Evolutionary conservation across 768 basidiomycete species (phyloP), one percentile per base, ranked within the genome.

Genomic region (Suillus ampliporus): DNA sequence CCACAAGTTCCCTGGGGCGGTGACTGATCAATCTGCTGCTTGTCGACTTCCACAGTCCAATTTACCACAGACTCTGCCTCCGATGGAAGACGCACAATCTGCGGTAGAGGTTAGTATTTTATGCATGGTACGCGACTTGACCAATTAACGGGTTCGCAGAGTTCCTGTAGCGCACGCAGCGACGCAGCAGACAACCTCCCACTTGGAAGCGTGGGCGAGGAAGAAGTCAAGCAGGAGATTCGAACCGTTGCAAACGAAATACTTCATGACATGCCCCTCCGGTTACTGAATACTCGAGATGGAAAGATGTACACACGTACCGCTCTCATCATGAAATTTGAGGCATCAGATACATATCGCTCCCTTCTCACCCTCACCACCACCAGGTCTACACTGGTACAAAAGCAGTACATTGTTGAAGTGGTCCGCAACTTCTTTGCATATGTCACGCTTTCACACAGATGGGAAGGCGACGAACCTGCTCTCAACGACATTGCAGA

Each of bases 371-470:
- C 3, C 23, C 35, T 62, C 23, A 62, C 58, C 19, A 43, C 34
- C n/a, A 65, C 64, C 0, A 61, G 5, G 31, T 28, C 47, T 38
- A 14, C 11, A 21, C 19, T 60, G 17, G 3, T 54, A 15, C 19
- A 60, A 21, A 14, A 56, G 35, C 7, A 54, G 59, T 60, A n/a
- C 37, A 31, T 60, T 6, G 6, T 15, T 38, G 37, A 35, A 28
- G 64, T 68, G 11, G 43, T 65, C 58, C 68, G 61, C 58, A 63
- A 48, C 28, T 71, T 67, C 60, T 72, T 72, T 63, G 71, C 65
- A 1, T 72, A 72, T 31, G 66, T 60, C 48, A 74, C 74, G 72
- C 38, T 72, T 46, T 72, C 71, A 1, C 72, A 72, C 54, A 68
- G 74, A 7, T 73, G 72, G 72, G 63, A 70, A 4, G 68, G 71